Percentiles rank a stretch among this genome's conserved stretches.
These are phyloP conservation scores for Aureobasidium sp. DNA, from an alignment of 2,329 filamentous ascomycete genomes.

Conservation along the genomic window DNA sequence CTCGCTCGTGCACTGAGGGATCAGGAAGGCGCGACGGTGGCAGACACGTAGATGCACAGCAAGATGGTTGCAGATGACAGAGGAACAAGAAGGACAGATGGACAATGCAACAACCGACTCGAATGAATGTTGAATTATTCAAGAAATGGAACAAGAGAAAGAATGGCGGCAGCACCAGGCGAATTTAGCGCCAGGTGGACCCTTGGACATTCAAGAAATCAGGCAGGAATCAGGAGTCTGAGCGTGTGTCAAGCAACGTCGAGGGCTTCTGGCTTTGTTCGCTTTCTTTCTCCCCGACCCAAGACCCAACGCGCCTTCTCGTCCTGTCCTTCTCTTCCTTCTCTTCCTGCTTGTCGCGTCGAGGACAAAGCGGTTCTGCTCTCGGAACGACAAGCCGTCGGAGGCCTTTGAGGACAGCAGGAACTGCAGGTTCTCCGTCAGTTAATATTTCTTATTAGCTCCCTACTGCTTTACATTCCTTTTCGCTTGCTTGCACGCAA, in stretches of 20 bases:
- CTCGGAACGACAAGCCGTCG: constrained; percentile 18
- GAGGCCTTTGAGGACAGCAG: constrained; percentile 76
- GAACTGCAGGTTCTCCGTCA: constrained; percentile 64
- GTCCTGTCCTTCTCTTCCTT: constrained; percentile 8
- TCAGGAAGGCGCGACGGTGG: neutral
- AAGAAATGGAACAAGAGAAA: no score
- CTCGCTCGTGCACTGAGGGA: neutral
- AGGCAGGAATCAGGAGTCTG: constrained; percentile 14
- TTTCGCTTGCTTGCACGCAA: no score
- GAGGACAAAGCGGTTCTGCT: neutral
- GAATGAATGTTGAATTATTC: no score
- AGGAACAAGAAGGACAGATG: no score
- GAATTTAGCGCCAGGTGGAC: constrained; percentile 6
- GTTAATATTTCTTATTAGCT: constrained; percentile 19
- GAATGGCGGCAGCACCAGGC: neutral
- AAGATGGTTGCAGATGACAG: no score
- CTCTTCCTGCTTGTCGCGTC: constrained; percentile 6
- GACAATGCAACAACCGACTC: no score
- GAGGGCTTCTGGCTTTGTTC: neutral
- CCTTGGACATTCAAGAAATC: neutral
- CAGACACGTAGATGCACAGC: neutral
- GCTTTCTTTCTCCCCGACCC: neutral
- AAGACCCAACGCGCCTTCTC: neutral
- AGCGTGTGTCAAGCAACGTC: constrained; percentile 11
- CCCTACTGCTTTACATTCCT: constrained; percentile 10